phyloP scores from a whole-genome alignment of 2,329 filamentous ascomycete genomes.

The Aureobasidium sp. region DNA sequence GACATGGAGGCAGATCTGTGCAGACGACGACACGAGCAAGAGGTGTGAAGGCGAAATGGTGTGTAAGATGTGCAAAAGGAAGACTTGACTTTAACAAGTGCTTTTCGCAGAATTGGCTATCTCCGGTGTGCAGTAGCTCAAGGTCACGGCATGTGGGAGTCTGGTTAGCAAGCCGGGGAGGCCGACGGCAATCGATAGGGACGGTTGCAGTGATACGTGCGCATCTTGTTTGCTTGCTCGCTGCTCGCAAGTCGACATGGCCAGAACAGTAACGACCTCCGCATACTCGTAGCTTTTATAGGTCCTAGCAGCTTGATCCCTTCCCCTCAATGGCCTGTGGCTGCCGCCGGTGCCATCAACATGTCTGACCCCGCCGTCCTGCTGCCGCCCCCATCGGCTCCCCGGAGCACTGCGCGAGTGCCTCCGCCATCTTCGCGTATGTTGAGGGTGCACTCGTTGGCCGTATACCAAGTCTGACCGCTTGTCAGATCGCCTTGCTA shows the following conservation, averaged over 20 bases:
- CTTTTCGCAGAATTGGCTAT: background rate
- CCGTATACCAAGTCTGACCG: background rate
- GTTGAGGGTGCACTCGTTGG: conserved; percentile 16
- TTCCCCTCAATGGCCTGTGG: background rate
- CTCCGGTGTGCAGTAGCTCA: background rate
- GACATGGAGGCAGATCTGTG: background rate
- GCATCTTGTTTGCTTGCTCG: background rate
- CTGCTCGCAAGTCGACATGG: background rate
- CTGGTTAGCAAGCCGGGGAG: background rate
- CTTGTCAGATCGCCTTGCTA: conserved; percentile 62
- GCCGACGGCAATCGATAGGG: conserved; percentile 10
- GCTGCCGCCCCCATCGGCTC: background rate
- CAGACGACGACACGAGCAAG: background rate
- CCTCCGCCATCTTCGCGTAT: conserved; percentile 33
- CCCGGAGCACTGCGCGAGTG: background rate
- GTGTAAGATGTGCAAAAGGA: background rate
- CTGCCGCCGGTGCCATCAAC: background rate
- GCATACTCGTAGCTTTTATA: background rate
- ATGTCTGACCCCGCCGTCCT: background rate
- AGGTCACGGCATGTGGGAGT: background rate
- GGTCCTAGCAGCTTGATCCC: background rate
- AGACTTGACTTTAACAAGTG: background rate
- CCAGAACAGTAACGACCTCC: background rate
- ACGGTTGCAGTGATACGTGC: background rate
- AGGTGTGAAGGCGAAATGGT: background rate